Evolutionary conservation across 2,329 filamentous ascomycete species (phyloP).

Genomic region (Seiridium unicorne): DNA sequence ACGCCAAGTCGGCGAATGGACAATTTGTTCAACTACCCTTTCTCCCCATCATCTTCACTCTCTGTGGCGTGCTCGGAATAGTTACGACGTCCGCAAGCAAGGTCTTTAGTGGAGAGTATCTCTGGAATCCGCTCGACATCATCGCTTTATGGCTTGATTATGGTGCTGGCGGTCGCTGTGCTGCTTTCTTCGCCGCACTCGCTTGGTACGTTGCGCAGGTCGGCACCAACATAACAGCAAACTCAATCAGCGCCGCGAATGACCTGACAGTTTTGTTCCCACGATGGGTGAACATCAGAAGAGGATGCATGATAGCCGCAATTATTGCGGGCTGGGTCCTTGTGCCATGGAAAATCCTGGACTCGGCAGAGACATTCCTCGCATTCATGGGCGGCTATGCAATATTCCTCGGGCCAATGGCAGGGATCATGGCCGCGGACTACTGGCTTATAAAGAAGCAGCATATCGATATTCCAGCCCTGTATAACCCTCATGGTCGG

Average conservation of each 20-base stretch:
- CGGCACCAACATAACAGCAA: slow-evolving; percentile 56
- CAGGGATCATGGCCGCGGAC: slow-evolving; percentile 58
- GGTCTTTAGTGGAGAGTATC: slow-evolving; percentile 47
- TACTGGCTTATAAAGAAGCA: slow-evolving; percentile 58
- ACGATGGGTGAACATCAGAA: slow-evolving; percentile 52
- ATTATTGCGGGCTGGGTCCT: slow-evolving; percentile 55
- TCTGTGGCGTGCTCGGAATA: slow-evolving; percentile 53
- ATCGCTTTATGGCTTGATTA: slow-evolving; percentile 40
- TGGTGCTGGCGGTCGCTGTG: slow-evolving; percentile 39
- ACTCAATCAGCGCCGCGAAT: slow-evolving; percentile 53
- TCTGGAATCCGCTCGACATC: slow-evolving; percentile 50
- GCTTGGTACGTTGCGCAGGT: slow-evolving; percentile 54
- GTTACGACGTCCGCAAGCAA: slow-evolving; percentile 54
- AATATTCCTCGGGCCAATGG: slow-evolving; percentile 64
- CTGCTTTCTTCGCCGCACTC: slow-evolving; percentile 45
- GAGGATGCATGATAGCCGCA: slow-evolving; percentile 54
- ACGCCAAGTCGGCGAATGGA: slow-evolving; percentile 32
- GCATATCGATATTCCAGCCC: slow-evolving; percentile 40
- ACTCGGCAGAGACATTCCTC: slow-evolving; percentile 55
- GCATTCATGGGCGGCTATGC: slow-evolving; percentile 61
- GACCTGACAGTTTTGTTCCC: slow-evolving; percentile 56
- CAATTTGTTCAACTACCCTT: slow-evolving; percentile 40
- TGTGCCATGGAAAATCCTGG: slow-evolving; percentile 66
- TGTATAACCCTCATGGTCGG: slow-evolving; percentile 36
- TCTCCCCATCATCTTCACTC: slow-evolving; percentile 46